phyloP scores from a whole-genome alignment of 2,329 filamentous ascomycete genomes.

The Aspergillus flavus region DNA sequence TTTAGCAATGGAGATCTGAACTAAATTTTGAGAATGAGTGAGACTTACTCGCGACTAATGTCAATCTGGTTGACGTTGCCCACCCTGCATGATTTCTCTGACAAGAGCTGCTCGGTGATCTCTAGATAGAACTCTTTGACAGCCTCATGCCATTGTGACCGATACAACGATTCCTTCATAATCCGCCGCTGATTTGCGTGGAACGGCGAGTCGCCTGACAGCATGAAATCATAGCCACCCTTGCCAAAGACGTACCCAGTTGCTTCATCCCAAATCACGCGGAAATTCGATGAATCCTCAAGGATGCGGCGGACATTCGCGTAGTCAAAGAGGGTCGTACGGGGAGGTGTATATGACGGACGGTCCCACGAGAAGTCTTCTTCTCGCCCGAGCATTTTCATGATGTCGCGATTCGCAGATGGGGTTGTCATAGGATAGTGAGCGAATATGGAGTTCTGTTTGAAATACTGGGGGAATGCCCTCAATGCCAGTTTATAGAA shows the following conservation, averaged over 20 bases:
- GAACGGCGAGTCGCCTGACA: conserved; percentile 6
- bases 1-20: conserved; percentile 18
- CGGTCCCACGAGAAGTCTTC: conserved; percentile 70
- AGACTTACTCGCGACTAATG: conserved; percentile 59
- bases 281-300: conserved; percentile 63
- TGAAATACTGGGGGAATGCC: conserved; percentile 80
- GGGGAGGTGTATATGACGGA: conserved; percentile 55
- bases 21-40: conserved; percentile 50
- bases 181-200: conserved; percentile 8
- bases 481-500: conserved; percentile 83
- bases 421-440: conserved; percentile 75
- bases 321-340: conserved; percentile 63
- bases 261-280: conserved; percentile 64
- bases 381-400: conserved; percentile 67
- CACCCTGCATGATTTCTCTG: conserved; percentile 62
- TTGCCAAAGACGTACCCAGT: conserved; percentile 66
- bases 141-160: conserved; percentile 61
- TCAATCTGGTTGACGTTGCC: conserved; percentile 68
- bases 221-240: conserved; percentile 57
- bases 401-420: conserved; percentile 70
- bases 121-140: conserved; percentile 69
- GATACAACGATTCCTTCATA: conserved; percentile 57
- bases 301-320: conserved; percentile 64
- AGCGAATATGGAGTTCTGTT: conserved; percentile 75
- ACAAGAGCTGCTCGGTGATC: conserved; percentile 63